Evolutionary conservation across 2,329 filamentous ascomycete species (phyloP).

Genomic region (Fusarium metavorans): DNA sequence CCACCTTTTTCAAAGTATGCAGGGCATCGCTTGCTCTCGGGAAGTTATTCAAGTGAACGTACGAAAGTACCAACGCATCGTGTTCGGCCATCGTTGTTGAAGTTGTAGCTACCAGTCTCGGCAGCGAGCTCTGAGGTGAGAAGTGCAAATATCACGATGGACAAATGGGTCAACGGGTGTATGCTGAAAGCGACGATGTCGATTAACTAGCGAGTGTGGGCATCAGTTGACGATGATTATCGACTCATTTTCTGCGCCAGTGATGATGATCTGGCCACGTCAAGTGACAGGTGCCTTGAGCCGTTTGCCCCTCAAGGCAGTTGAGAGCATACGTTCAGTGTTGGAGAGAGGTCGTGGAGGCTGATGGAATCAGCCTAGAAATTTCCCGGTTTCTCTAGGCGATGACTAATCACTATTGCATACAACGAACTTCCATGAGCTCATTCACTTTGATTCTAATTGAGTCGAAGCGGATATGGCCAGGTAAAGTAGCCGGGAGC

Average conservation of each 20-base stretch:
- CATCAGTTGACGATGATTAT: not conserved
- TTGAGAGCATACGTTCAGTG: slow-evolving; percentile 15
- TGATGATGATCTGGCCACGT: slow-evolving; percentile 32
- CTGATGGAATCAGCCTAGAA: slow-evolving; percentile 42
- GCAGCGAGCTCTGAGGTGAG: slow-evolving; percentile 4
- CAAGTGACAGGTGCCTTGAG: slow-evolving; percentile 42
- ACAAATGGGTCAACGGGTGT: not conserved
- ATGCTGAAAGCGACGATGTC: slow-evolving; percentile 4
- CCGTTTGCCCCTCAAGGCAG: slow-evolving; percentile 21
- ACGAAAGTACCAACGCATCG: slow-evolving; percentile 61
- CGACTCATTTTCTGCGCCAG: not conserved
- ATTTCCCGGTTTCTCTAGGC: slow-evolving; percentile 23
- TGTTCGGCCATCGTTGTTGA: slow-evolving; percentile 37
- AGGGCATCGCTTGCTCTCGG: slow-evolving; percentile 64
- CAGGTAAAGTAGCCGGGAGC: not conserved
- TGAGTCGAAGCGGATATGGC: not conserved
- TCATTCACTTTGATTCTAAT: not conserved
- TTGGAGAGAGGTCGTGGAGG: slow-evolving; percentile 6
- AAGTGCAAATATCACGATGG: slow-evolving; percentile 12
- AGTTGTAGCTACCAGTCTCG: not conserved
- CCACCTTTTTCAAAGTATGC: slow-evolving; percentile 79
- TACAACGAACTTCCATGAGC: not conserved
- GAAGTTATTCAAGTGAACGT: slow-evolving; percentile 61
- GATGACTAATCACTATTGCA: slow-evolving; percentile 45
- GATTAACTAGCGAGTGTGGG: not conserved